Evolutionary conservation across 116 monocot species (phyloP).

Genomic region (Cymodocea nodosa): DNA sequence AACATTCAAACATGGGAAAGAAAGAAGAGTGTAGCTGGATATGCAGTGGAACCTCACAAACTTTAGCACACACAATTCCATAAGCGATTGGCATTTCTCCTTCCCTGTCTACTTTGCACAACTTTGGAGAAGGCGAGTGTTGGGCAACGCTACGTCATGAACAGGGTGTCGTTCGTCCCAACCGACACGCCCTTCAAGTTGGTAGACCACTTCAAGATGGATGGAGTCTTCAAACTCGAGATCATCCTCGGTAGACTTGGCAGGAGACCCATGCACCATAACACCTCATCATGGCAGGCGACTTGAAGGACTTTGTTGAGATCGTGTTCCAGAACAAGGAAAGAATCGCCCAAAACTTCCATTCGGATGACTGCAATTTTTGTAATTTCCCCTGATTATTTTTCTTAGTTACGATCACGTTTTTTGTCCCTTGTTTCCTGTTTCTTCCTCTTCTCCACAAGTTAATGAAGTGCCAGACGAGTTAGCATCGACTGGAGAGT

Average conservation of each 20-base stretch:
- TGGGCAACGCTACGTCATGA: slow-evolving; percentile 15
- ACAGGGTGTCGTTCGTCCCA: slow-evolving; percentile 20
- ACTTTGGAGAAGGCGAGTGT: slow-evolving; percentile 5
- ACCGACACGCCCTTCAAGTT: slow-evolving; percentile 39
- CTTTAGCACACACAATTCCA: slow-evolving; percentile 59
- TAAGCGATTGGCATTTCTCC: slow-evolving; percentile 38
- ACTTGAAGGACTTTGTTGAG: slow-evolving; percentile 20
- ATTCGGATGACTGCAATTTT: slow-evolving; percentile 25
- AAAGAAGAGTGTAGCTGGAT: not conserved
- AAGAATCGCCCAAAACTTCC: slow-evolving; percentile 17
- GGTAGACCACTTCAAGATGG: slow-evolving; percentile 29
- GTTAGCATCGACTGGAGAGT: no score
- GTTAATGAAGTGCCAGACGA: no score
- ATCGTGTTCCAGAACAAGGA: slow-evolving; percentile 28
- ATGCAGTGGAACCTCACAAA: slow-evolving; percentile 33
- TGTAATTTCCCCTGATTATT: no score
- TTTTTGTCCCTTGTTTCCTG: no score
- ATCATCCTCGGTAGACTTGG: slow-evolving; percentile 10
- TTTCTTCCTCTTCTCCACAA: no score
- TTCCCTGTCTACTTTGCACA: slow-evolving; percentile 11
- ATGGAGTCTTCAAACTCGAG: slow-evolving; percentile 11
- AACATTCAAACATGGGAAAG: not conserved
- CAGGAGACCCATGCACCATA: not conserved
- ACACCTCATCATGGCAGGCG: slow-evolving; percentile 24
- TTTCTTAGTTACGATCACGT: no score